phyloP scores from a whole-genome alignment of 2,329 filamentous ascomycete genomes.

The Fusarium pseudonygamai region DNA sequence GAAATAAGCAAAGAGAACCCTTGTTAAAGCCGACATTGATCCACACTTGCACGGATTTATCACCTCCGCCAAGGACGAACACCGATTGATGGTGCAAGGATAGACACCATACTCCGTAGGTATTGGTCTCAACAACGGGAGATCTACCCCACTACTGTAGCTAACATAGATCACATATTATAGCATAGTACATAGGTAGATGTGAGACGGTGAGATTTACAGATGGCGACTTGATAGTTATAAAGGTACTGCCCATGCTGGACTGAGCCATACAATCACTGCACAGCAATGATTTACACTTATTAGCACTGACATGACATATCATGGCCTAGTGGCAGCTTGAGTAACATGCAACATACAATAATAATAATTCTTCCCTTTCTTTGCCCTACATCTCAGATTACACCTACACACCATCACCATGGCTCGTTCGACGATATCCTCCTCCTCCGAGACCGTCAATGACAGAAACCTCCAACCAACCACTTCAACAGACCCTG shows the following conservation, averaged over 20 bases:
- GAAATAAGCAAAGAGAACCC: not conserved
- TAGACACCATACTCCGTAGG: not conserved
- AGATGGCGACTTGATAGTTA: not conserved
- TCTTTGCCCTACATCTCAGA: not conserved
- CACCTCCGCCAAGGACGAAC: not conserved
- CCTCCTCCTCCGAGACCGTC: constrained; percentile 42
- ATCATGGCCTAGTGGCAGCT: not conserved
- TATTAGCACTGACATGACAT: not conserved
- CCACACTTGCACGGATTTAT: not conserved
- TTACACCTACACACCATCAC: not conserved
- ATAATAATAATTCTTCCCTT: not conserved
- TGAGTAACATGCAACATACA: not conserved
- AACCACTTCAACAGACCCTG: constrained; percentile 4
- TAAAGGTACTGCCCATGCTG: not conserved
- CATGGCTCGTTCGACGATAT: constrained; percentile 39
- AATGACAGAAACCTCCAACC: constrained; percentile 31
- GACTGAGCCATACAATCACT: not conserved
- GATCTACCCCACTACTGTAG: not conserved
- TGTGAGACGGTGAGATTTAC: not conserved
- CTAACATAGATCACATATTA: not conserved
- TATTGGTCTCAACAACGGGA: not conserved
- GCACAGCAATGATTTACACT: not conserved
- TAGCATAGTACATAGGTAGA: not conserved
- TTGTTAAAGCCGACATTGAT: constrained; percentile 1
- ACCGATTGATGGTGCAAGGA: not conserved